Percentiles rank a stretch among this genome's conserved stretches.
Conservation (phyloP, 768 basidiomycete species). For the Kwoniella sp. region DNA sequence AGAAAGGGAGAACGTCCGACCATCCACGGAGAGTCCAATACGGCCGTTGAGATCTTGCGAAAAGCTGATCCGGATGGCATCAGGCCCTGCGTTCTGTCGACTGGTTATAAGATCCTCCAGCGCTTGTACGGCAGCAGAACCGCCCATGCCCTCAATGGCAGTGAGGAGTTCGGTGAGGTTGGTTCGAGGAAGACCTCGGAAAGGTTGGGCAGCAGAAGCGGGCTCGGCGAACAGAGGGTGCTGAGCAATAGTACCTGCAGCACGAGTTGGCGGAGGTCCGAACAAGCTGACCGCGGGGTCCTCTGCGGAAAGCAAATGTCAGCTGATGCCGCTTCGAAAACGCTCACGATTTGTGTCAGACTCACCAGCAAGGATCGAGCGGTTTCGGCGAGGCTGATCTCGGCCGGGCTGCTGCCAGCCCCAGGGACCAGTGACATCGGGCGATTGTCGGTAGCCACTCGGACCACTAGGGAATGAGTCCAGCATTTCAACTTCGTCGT, state of each 20-base stretch:
- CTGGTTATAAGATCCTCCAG: conserved; percentile 79
- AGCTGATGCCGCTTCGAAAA: not conserved
- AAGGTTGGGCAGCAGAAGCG: conserved; percentile 38
- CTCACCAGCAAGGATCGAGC: conserved; percentile 22
- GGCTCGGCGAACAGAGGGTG: conserved; percentile 79
- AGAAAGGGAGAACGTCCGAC: conserved; percentile 17
- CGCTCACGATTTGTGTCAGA: not conserved
- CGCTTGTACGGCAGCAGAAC: conserved; percentile 76
- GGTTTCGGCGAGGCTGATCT: conserved; percentile 7
- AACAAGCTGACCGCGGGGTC: conserved; percentile 31
- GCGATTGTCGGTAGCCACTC: conserved; percentile 9
- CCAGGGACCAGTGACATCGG: conserved; percentile 26
- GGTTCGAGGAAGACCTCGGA: conserved; percentile 61
- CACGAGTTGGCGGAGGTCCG: conserved; percentile 17
- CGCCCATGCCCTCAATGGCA: conserved; percentile 78
- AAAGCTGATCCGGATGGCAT: conserved; percentile 77
- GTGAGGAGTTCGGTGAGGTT: conserved; percentile 65
- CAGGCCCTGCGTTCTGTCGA: conserved; percentile 63
- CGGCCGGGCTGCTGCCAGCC: conserved; percentile 31
- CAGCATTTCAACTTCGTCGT: conserved; percentile 34
- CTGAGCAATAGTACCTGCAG: conserved; percentile 60
- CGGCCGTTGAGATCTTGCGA: conserved; percentile 55
- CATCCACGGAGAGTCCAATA: conserved; percentile 33
- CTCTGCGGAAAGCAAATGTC: conserved; percentile 12
- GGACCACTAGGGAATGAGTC: conserved; percentile 19